Percentiles rank a stretch among this genome's conserved stretches.
Conservation (phyloP, 1,284 basidiomycete species). For the Cutaneotrichosporon daszewskae region DNA sequence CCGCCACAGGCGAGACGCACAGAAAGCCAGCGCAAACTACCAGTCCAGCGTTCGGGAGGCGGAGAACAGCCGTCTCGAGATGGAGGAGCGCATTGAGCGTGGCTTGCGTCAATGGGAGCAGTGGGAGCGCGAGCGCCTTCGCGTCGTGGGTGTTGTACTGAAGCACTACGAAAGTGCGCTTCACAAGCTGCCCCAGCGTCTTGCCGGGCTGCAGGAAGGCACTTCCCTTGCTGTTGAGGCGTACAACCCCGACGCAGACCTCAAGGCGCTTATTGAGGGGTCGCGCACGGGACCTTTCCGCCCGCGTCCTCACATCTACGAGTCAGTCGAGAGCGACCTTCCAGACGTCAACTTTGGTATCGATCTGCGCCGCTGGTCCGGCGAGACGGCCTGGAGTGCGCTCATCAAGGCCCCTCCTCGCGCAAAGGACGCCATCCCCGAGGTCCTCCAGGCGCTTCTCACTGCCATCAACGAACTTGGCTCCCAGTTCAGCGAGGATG, state of each 20-base stretch:
- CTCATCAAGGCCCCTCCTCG: constrained; percentile 30
- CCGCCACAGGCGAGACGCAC: constrained; percentile 66
- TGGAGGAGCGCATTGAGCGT: constrained; percentile 80
- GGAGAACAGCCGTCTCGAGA: constrained; percentile 68
- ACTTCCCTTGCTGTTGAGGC: constrained; percentile 69
- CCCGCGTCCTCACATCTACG: constrained; percentile 73
- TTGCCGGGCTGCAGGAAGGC: constrained; percentile 61
- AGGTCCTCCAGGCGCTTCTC: constrained; percentile 66
- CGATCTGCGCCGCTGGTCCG: constrained; percentile 76
- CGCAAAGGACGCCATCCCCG: constrained; percentile 63
- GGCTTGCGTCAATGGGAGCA: constrained; percentile 69
- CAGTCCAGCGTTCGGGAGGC: constrained; percentile 59
- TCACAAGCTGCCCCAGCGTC: constrained; percentile 60
- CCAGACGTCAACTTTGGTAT: constrained; percentile 81
- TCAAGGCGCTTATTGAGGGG: constrained; percentile 64
- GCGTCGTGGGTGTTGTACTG: constrained; percentile 75
- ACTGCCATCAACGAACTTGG: constrained; percentile 63
- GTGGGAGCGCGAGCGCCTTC: constrained; percentile 76
- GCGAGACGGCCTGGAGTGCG: constrained; percentile 55
- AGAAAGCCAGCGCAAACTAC: constrained; percentile 68
- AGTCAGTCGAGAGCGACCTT: constrained; percentile 70
- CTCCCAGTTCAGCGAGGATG: constrained; percentile 60
- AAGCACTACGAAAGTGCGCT: constrained; percentile 76
- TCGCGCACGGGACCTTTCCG: constrained; percentile 84
- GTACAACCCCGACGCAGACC: constrained; percentile 76